Percentiles rank a stretch among this genome's conserved stretches.
phyloP scores from a whole-genome alignment of 306 rosid genomes.

The Trifolium fragiferum region DNA sequence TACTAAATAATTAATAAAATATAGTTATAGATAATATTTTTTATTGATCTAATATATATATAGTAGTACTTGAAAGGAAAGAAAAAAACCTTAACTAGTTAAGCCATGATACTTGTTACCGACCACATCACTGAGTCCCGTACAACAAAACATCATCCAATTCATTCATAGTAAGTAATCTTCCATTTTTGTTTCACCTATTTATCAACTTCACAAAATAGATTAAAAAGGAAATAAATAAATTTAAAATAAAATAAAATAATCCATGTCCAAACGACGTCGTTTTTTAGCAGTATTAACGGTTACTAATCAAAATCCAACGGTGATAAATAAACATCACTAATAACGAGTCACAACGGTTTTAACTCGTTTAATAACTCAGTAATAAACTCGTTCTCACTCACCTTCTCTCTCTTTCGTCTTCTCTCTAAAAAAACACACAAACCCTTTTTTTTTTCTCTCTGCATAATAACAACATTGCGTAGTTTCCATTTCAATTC shows the following conservation, averaged over 20 bases:
- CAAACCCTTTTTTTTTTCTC: constrained; percentile 35
- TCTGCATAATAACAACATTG: constrained; percentile 19
- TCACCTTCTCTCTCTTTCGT: constrained; percentile 47
- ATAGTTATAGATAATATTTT: no score
- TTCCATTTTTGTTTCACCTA: neutral
- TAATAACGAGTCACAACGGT: constrained; percentile 37
- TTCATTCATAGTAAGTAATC: neutral
- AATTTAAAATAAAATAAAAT: no score
- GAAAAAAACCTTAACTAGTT: no score
- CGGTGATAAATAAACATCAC: neutral
- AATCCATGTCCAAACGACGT: no score
- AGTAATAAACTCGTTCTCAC: neutral
- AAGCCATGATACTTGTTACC: neutral
- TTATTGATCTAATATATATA: no score
- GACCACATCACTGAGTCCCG: neutral
- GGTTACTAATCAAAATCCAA: neutral
- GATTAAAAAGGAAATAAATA: neutral
- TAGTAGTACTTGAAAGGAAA: no score
- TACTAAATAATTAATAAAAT: no score
- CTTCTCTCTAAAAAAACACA: constrained; percentile 1
- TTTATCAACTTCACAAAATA: neutral
- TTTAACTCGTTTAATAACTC: constrained; percentile 34
- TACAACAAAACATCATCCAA: neutral
- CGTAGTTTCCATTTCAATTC: neutral
- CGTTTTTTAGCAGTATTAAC: neutral